Conservation (phyloP, 2,329 filamentous ascomycete genomes). For the Chaetomium sp. region DNA sequence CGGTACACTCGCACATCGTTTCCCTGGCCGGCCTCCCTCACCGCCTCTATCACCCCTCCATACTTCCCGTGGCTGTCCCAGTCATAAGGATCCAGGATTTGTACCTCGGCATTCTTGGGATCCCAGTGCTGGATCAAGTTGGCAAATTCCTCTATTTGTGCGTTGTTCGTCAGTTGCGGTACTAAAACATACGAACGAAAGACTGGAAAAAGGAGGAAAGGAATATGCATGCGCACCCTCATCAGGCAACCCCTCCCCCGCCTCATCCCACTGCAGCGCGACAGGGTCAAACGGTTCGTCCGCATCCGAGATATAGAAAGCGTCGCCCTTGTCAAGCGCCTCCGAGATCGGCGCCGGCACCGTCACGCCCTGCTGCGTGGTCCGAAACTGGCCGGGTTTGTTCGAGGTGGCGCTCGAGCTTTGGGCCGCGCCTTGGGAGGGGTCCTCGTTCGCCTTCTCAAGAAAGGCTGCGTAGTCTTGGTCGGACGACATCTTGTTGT, state of each 20-base stretch:
- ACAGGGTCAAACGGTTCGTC: slow-evolving; percentile 83
- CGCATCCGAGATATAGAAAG: slow-evolving; percentile 71
- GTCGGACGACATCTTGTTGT: slow-evolving; percentile 57
- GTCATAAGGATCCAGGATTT: slow-evolving; percentile 59
- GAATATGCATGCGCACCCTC: slow-evolving; percentile 45
- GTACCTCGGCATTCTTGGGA: slow-evolving; percentile 49
- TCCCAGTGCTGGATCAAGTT: slow-evolving; percentile 55
- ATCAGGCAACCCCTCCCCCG: slow-evolving; percentile 47
- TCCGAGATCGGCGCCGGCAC: slow-evolving; percentile 54
- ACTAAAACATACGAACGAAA: neutral
- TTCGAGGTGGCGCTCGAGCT: neutral
- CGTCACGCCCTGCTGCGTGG: slow-evolving; percentile 45
- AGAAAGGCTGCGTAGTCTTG: slow-evolving; percentile 79
- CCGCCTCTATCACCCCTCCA: slow-evolving; percentile 59
- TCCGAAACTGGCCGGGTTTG: slow-evolving; percentile 38
- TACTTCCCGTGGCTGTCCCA: slow-evolving; percentile 74
- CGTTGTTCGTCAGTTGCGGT: neutral
- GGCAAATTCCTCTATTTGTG: slow-evolving; percentile 58
- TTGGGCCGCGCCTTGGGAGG: slow-evolving; percentile 50
- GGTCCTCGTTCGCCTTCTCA: slow-evolving; percentile 77
- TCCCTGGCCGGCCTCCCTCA: slow-evolving; percentile 56
- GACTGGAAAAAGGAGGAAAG: neutral
- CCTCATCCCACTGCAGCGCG: slow-evolving; percentile 54
- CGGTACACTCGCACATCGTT: slow-evolving; percentile 69
- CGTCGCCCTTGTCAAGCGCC: slow-evolving; percentile 46